phyloP scores from a whole-genome alignment of 768 basidiomycete species.

The Lactarius tabidus region DNA sequence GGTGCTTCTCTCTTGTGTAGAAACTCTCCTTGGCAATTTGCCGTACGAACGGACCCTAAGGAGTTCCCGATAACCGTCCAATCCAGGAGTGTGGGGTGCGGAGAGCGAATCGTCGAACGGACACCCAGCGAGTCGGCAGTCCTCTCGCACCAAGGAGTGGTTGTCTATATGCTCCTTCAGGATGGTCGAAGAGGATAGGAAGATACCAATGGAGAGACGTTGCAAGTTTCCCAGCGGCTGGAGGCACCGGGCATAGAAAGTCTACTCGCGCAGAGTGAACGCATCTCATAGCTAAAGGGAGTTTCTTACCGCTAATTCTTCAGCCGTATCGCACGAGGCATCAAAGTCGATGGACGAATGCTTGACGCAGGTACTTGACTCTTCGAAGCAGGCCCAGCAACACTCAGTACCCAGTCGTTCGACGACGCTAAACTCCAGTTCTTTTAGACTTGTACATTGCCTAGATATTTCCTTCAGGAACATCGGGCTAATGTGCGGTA shows the following conservation, averaged over 20 bases:
- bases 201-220: constrained; percentile 56
- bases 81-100: constrained; percentile 19
- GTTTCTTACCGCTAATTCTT: constrained; percentile 49
- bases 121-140: constrained; percentile 5
- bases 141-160: constrained; percentile 31
- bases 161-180: constrained; percentile 43
- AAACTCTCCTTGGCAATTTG: constrained; percentile 11
- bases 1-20: background rate
- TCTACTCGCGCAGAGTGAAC: constrained; percentile 32
- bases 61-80: constrained; percentile 1
- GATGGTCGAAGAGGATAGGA: constrained; percentile 53
- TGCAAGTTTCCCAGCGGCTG: constrained; percentile 44
- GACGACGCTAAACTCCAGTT: constrained; percentile 55
- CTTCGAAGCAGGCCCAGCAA: constrained; percentile 64
- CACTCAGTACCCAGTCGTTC: constrained; percentile 55
- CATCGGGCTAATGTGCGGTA: constrained; percentile 54
- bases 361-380: constrained; percentile 46
- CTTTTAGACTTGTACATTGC: constrained; percentile 42
- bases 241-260: constrained; percentile 41
- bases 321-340: constrained; percentile 41
- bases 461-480: constrained; percentile 46
- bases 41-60: constrained; percentile 14
- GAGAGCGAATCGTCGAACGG: constrained; percentile 18
- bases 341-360: constrained; percentile 58
- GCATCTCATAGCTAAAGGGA: background rate